phyloP scores from a whole-genome alignment of 2,329 filamentous ascomycete species.

The Diplodia seriata region DNA sequence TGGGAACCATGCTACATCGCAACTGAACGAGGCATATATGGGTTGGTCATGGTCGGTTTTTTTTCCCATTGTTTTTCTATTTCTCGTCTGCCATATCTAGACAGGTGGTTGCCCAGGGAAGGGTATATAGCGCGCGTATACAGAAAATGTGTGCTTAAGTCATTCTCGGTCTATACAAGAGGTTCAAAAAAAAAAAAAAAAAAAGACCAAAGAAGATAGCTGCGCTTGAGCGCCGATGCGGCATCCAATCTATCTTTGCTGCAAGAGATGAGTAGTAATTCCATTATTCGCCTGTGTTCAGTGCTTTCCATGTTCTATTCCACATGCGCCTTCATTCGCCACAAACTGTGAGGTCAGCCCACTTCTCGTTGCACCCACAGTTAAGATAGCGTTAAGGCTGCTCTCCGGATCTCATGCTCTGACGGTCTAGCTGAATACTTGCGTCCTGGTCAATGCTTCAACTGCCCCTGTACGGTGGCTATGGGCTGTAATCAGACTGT shows the following conservation, averaged over 20 bases:
- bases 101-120: neutral
- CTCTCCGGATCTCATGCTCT: neutral
- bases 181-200: neutral
- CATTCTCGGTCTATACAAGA: constrained; percentile 8
- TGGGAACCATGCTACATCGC: neutral
- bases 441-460: neutral
- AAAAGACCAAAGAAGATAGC: no score
- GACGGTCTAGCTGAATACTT: no score
- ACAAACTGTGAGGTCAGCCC: neutral
- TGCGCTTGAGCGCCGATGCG: neutral
- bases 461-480: neutral
- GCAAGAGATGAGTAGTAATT: neutral
- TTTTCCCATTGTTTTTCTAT: neutral
- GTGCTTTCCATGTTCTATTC: neutral
- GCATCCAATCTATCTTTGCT: neutral
- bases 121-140: constrained; percentile 20
- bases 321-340: neutral
- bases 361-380: neutral
- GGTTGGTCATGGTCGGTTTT: neutral
- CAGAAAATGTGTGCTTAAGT: constrained; percentile 2
- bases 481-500: no score
- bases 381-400: neutral
- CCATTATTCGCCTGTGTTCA: neutral
- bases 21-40: neutral
- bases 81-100: neutral